Conservation (phyloP, 345 rosid genomes). For the Hevea brasiliensis region DNA sequence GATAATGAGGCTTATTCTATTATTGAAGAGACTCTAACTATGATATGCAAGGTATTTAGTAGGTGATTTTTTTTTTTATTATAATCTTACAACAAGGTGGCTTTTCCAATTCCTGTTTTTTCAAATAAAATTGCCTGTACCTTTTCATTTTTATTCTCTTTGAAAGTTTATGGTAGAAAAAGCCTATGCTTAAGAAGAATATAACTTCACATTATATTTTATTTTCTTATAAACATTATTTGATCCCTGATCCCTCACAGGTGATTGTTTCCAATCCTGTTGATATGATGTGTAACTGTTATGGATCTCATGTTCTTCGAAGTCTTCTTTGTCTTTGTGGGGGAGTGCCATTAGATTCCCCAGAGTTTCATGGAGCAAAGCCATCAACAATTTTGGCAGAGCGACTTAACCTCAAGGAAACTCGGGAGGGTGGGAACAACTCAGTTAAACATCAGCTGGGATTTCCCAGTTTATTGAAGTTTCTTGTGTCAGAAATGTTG, state of each 20-base stretch:
- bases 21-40: slow-evolving; percentile 63
- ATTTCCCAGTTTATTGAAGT: slow-evolving; percentile 61
- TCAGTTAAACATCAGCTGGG: slow-evolving; percentile 43
- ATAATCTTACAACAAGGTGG: neutral
- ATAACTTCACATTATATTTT: neutral
- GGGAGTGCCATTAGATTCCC: slow-evolving; percentile 73
- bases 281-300: slow-evolving; percentile 74
- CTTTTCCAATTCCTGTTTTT: slow-evolving; percentile 2
- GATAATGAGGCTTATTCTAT: slow-evolving; percentile 58
- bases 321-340: slow-evolving; percentile 86
- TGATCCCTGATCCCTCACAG: slow-evolving; percentile 40
- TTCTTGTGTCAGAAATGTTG: slow-evolving; percentile 63
- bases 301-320: slow-evolving; percentile 95
- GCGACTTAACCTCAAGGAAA: slow-evolving; percentile 64
- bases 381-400: slow-evolving; percentile 58
- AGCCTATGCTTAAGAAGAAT: neutral
- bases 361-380: slow-evolving; percentile 64
- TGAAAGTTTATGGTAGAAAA: neutral
- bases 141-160: neutral
- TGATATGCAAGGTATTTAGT: slow-evolving; percentile 72
- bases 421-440: slow-evolving; percentile 37
- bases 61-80: slow-evolving; percentile 4
- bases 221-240: neutral
- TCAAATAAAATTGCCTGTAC: neutral
- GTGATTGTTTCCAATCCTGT: slow-evolving; percentile 55